A percentile compares a stretch with the other conserved stretches of the same genome.
phyloP scores from a whole-genome alignment of 176 grass and related monocot genomes.

The Oryza glaberrima region DNA sequence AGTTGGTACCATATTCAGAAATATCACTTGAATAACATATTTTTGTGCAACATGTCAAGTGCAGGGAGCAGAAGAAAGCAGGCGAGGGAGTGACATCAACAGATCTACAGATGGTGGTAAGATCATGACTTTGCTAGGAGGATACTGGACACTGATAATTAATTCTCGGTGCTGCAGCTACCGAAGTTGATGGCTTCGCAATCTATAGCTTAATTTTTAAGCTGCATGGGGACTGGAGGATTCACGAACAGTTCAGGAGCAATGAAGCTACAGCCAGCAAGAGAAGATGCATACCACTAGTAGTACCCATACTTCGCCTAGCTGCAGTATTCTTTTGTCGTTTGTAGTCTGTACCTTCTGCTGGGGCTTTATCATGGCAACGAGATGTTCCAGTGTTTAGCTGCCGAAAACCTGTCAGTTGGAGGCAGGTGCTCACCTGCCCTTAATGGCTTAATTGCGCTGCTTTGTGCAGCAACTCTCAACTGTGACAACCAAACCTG shows the following conservation, averaged over 20 bases:
- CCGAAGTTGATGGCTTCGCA: slow-evolving; percentile 16
- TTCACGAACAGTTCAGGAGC: neutral
- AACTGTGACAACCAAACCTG: neutral
- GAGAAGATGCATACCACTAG: neutral
- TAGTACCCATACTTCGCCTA: neutral
- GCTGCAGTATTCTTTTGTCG: neutral
- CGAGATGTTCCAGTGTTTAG: neutral
- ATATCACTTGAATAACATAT: neutral
- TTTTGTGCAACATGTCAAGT: neutral
- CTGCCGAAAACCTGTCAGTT: slow-evolving; percentile 13
- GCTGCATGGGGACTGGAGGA: neutral
- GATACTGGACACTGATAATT: neutral
- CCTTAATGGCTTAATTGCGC: neutral
- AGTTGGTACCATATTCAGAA: neutral
- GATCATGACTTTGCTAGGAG: neutral
- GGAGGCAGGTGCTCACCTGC: neutral
- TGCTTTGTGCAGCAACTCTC: neutral
- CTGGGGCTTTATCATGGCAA: neutral
- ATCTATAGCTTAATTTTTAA: neutral
- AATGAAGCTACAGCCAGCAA: slow-evolving; percentile 6
- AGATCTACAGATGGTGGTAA: neutral
- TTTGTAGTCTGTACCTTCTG: neutral
- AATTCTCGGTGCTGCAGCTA: neutral
- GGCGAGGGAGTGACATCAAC: neutral
- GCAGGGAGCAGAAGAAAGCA: slow-evolving; percentile 1